Evolutionary conservation across 345 rosid genomes (phyloP).

Genomic region (Alliaria petiolata): DNA sequence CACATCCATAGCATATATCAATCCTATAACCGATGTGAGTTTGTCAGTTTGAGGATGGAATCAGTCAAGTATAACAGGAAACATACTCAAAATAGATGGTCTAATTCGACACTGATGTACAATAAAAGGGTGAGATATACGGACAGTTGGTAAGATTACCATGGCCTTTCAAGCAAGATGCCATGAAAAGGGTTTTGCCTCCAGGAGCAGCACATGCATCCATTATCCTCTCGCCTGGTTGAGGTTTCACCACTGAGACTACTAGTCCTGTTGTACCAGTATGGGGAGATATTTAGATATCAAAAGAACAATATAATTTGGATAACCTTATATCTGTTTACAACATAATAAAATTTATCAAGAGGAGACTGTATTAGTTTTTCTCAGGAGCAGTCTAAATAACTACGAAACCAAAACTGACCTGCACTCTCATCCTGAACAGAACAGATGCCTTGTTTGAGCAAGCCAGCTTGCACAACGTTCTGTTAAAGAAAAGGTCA

Average conservation of each 20-base stretch:
- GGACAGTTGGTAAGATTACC: constrained; percentile 42
- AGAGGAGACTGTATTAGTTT: neutral
- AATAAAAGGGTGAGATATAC: neutral
- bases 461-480: constrained; percentile 77
- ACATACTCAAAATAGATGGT: neutral
- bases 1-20: constrained; percentile 76
- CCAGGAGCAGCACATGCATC: constrained; percentile 99
- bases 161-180: constrained; percentile 62
- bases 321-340: neutral
- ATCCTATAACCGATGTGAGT: constrained; percentile 45
- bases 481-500: constrained; percentile 40
- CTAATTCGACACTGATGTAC: constrained; percentile 3
- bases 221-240: constrained; percentile 71
- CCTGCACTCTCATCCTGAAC: constrained; percentile 99
- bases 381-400: neutral
- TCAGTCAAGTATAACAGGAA: neutral
- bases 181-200: constrained; percentile 91
- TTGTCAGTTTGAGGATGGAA: constrained; percentile 5
- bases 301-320: neutral
- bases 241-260: constrained; percentile 85
- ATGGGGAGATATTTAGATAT: neutral
- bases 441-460: constrained; percentile 80
- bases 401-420: constrained; percentile 18
- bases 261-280: constrained; percentile 54
- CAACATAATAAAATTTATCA: neutral